Percentiles rank a stretch among this genome's conserved stretches.
Evolutionary conservation across 495 filamentous ascomycete genomes (phyloP).

Genomic region (Usnea hakonensis): DNA sequence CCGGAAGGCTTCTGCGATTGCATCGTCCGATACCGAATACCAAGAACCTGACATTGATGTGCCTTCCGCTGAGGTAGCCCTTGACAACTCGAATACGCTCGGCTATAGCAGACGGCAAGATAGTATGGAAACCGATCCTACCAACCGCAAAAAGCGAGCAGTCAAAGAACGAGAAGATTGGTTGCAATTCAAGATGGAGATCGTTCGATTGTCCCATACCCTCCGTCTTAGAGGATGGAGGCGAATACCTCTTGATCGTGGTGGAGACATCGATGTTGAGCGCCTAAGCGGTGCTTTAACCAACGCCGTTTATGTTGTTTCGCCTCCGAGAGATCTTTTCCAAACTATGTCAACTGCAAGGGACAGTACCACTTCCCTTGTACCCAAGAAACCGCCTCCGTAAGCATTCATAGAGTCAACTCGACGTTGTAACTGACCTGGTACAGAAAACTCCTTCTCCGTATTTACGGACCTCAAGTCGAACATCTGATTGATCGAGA

Average conservation of each 20-base stretch:
- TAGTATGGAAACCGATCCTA: conserved; percentile 33
- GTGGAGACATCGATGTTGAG: conserved; percentile 66
- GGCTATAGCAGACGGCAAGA: conserved; percentile 59
- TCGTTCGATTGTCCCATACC: conserved; percentile 82
- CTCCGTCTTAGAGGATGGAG: conserved; percentile 86
- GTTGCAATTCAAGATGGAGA: conserved; percentile 79
- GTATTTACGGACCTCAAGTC: conserved; percentile 92
- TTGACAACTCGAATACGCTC: conserved; percentile 85
- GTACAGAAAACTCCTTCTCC: conserved; percentile 69
- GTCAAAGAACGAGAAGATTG: conserved; percentile 66
- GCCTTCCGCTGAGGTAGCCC: conserved; percentile 65
- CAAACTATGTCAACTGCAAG: conserved; percentile 29
- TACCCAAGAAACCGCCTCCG: conserved; percentile 48
- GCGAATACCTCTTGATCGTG: conserved; percentile 63
- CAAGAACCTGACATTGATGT: conserved; percentile 63
- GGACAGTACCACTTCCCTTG: conserved; percentile 30
- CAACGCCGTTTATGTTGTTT: conserved; percentile 92
- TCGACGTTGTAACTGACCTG: conserved; percentile 14
- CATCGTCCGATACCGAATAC: conserved; percentile 75
- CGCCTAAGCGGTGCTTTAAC: conserved; percentile 90
- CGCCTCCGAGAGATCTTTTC: conserved; percentile 58
- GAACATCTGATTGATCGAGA: conserved; percentile 93
- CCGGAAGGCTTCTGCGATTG: conserved; percentile 26
- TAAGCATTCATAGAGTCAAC: conserved; percentile 29
- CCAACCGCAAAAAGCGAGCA: conserved; percentile 33